These are phyloP conservation scores for Dacryopinax primogenitus DNA, from an alignment of 768 basidiomycete genomes.

Conservation along the genomic window DNA sequence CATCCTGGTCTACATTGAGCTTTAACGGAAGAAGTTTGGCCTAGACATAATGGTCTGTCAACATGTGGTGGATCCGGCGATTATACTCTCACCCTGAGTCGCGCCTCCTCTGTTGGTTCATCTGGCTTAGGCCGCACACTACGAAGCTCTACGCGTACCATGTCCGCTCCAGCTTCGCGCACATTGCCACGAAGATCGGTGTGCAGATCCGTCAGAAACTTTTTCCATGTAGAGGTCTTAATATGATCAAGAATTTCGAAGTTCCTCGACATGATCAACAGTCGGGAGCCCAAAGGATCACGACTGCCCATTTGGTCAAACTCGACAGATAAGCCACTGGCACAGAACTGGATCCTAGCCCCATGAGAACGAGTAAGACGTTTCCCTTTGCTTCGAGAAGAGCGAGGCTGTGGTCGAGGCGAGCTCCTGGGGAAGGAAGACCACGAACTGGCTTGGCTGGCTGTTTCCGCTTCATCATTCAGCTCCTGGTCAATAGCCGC, in stretches of 20 bases:
- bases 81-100: conserved; percentile 51
- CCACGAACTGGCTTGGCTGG: conserved; percentile 69
- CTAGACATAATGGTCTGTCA: conserved; percentile 30
- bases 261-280: conserved; percentile 53
- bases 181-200: conserved; percentile 78
- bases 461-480: conserved; percentile 56
- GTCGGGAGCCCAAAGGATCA: conserved; percentile 48
- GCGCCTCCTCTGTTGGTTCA: conserved; percentile 57
- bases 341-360: conserved; percentile 70
- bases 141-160: conserved; percentile 77
- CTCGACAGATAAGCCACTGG: conserved; percentile 52
- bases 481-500: conserved; percentile 91
- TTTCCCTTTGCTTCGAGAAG: conserved; percentile 20
- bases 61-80: conserved; percentile 6
- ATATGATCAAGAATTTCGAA: conserved; percentile 93
- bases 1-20: conserved; percentile 95
- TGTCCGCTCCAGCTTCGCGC: conserved; percentile 81
- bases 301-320: conserved; percentile 50
- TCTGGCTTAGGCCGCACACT: conserved; percentile 60
- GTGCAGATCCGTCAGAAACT: conserved; percentile 78
- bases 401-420: conserved; percentile 33
- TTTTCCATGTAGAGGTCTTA: conserved; percentile 97
- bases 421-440: conserved; percentile 44
- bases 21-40: conserved; percentile 82
- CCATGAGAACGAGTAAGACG: conserved; percentile 54